Percentiles rank a stretch among this genome's conserved stretches.
Conservation (phyloP, 2,329 filamentous ascomycete species). For the Epichloe glyceriae region DNA sequence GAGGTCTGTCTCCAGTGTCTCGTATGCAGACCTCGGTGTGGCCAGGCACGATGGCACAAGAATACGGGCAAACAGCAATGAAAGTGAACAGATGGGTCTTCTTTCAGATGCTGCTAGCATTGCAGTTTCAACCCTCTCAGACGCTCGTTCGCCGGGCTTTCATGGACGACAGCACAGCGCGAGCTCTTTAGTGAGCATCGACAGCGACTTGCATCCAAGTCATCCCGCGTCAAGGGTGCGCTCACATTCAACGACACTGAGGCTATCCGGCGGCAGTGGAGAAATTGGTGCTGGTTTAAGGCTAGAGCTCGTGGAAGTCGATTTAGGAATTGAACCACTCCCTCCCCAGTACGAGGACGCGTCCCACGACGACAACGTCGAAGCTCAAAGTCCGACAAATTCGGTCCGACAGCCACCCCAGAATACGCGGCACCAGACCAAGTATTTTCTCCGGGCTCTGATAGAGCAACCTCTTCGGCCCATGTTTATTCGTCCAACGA, state of each 20-base stretch:
- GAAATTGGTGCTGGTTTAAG: slow-evolving; percentile 34
- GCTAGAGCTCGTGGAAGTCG: slow-evolving; percentile 38
- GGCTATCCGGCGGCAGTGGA: slow-evolving; percentile 12
- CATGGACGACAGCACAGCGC: slow-evolving; percentile 35
- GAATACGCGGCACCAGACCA: slow-evolving; percentile 23
- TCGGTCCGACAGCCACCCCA: slow-evolving; percentile 36
- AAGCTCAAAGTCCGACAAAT: slow-evolving; percentile 9
- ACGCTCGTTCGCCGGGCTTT: slow-evolving; percentile 18
- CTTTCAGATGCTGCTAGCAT: slow-evolving; percentile 61
- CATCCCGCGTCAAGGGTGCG: slow-evolving; percentile 24
- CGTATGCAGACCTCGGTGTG: slow-evolving; percentile 64
- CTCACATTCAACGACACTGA: slow-evolving; percentile 31
- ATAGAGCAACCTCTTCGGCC: neutral
- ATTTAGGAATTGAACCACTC: slow-evolving; percentile 33
- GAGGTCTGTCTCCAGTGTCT: slow-evolving; percentile 59
- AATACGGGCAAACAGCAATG: slow-evolving; percentile 57
- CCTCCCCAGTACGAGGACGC: slow-evolving; percentile 43
- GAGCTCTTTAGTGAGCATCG: slow-evolving; percentile 44
- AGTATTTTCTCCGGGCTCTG: neutral
- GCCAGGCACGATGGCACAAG: slow-evolving; percentile 67
- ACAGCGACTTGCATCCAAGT: slow-evolving; percentile 31
- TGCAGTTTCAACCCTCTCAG: slow-evolving; percentile 21
- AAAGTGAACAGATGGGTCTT: slow-evolving; percentile 59
- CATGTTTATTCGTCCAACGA: neutral
- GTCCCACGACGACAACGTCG: slow-evolving; percentile 25